Percentiles rank a stretch among this genome's conserved stretches.
Evolutionary conservation across 768 basidiomycete genomes (phyloP).

Genomic region (Boletus rubropictus): DNA sequence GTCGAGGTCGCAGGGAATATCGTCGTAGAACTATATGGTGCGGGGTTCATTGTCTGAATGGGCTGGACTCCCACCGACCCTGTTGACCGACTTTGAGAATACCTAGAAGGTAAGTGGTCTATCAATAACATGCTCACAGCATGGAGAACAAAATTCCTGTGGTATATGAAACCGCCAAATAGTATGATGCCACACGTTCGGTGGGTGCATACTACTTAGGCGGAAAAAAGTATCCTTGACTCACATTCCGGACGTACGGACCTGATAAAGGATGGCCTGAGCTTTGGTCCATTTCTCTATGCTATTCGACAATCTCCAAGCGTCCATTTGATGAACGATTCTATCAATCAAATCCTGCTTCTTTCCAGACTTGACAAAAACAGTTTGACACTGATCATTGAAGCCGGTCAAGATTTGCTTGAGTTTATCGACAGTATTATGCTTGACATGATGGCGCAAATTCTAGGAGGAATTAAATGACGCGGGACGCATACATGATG

Average conservation of each 20-base stretch:
- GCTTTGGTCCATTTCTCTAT: constrained; percentile 67
- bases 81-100: constrained; percentile 24
- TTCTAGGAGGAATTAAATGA: constrained; percentile 39
- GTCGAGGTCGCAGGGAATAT: constrained; percentile 26
- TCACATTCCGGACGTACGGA: constrained; percentile 62
- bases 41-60: constrained; percentile 15
- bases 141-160: constrained; percentile 1
- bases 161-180: constrained; percentile 6
- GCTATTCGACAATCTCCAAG: constrained; percentile 51
- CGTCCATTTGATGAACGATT: constrained; percentile 53
- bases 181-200: constrained; percentile 7
- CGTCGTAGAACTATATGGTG: constrained; percentile 20
- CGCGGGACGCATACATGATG: constrained; percentile 5
- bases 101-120: constrained; percentile 16
- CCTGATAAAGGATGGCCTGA: constrained; percentile 60
- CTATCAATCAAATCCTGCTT: constrained; percentile 85
- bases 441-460: constrained; percentile 63
- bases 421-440: constrained; percentile 80
- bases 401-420: constrained; percentile 75
- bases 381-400: constrained; percentile 70
- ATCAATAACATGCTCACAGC: constrained; percentile 16
- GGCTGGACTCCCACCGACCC: constrained; percentile 23
- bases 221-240: constrained; percentile 31
- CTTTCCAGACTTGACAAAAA: constrained; percentile 71
- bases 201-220: constrained; percentile 6